A percentile compares a stretch with the other conserved stretches of the same genome.
Conservation (phyloP, 352 stramenopile species). For the Globisporangium radiosum region DNA sequence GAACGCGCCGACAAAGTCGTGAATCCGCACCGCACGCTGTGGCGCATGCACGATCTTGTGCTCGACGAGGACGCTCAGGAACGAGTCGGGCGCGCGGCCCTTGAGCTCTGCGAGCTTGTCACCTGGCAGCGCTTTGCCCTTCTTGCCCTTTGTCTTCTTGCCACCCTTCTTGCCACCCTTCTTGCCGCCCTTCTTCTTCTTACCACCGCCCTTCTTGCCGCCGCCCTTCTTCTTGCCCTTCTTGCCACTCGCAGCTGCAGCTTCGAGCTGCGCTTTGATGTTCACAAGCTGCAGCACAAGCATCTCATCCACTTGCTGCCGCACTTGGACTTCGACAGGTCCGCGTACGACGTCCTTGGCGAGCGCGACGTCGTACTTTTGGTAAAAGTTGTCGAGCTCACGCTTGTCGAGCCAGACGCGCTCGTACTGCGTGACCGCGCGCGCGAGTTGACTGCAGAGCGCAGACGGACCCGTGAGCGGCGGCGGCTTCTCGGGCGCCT, state of each 20-base stretch:
- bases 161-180: conserved; percentile 67
- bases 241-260: conserved; percentile 51
- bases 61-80: conserved; percentile 87
- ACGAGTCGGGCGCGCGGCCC: conserved; percentile 82
- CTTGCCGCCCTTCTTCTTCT: conserved; percentile 60
- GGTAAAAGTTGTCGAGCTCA: conserved; percentile 88
- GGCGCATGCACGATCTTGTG: conserved; percentile 81
- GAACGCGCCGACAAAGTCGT: conserved; percentile 89
- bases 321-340: conserved; percentile 82
- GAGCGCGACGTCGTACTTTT: conserved; percentile 91
- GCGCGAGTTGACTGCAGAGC: conserved; percentile 72
- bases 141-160: conserved; percentile 54
- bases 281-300: conserved; percentile 92
- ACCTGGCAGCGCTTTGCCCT: conserved; percentile 79
- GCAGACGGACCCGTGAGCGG: conserved; percentile 84
- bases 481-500: conserved; percentile 72
- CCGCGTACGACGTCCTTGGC: conserved; percentile 88
- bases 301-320: conserved; percentile 91
- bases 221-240: conserved; percentile 41
- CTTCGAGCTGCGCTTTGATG: conserved; percentile 88
- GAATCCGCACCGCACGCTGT: conserved; percentile 30
- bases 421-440: conserved; percentile 63
- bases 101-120: conserved; percentile 91
- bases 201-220: conserved; percentile 3
- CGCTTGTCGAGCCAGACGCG: conserved; percentile 85